phyloP scores from a whole-genome alignment of 208 protist species.

The Trypanosomatidae sp. region DNA sequence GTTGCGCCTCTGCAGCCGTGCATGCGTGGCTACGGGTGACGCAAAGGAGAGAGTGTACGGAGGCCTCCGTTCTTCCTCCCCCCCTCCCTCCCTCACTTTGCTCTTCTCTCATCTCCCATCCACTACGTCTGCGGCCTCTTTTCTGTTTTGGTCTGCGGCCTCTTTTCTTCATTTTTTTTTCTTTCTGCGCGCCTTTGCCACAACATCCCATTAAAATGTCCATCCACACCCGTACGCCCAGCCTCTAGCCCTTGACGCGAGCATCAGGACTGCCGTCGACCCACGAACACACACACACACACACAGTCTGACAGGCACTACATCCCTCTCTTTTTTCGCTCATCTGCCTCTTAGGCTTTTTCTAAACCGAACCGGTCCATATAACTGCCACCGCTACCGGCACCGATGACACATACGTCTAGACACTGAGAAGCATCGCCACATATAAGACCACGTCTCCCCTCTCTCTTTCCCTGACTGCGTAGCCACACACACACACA shows the following conservation, averaged over 20 bases:
- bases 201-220: background rate
- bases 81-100: background rate
- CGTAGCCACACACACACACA: background rate
- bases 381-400: background rate
- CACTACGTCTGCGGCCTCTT: background rate
- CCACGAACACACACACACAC: background rate
- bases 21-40: background rate
- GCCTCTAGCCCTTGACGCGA: background rate
- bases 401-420: background rate
- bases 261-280: background rate
- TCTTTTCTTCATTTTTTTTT: background rate
- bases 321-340: conserved; percentile 1
- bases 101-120: background rate
- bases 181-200: background rate
- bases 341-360: background rate
- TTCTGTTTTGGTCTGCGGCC: too few species aligned
- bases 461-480: background rate
- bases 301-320: background rate
- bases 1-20: background rate
- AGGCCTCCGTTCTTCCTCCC: background rate
- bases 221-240: background rate
- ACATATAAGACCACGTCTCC: background rate
- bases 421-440: background rate
- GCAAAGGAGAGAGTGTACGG: background rate
- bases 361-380: background rate